A percentile compares a stretch with the other conserved stretches of the same genome.
phyloP scores from a whole-genome alignment of 2,329 filamentous ascomycete species.

The Bimuria novae-zelandiae region DNA sequence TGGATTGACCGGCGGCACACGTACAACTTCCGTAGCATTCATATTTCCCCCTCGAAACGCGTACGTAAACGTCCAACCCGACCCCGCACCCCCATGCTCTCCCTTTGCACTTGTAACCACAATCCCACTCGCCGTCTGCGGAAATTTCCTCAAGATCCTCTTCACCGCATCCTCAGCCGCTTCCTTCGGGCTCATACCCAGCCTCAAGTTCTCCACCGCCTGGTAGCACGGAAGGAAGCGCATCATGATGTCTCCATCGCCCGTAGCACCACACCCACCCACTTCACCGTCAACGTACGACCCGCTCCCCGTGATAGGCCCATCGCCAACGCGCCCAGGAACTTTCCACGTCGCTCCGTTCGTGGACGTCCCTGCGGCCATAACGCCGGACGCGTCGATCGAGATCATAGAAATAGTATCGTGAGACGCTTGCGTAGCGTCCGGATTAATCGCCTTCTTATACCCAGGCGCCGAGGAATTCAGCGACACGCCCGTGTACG shows the following conservation, averaged over 20 bases:
- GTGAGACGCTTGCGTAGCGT: background rate
- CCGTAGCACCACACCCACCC: background rate
- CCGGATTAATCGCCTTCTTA: background rate
- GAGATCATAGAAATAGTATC: conserved; percentile 3
- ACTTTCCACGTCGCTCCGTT: background rate
- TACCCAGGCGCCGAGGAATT: background rate
- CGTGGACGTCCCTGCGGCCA: background rate
- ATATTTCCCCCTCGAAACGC: background rate
- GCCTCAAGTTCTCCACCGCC: background rate
- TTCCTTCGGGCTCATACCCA: background rate
- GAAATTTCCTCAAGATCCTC: background rate
- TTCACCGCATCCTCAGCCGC: background rate
- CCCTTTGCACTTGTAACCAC: background rate
- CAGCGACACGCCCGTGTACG: background rate
- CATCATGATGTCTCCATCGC: conserved; percentile 5
- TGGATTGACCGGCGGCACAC: background rate
- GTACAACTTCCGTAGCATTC: background rate
- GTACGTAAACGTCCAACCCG: conserved; percentile 3
- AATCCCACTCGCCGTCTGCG: background rate
- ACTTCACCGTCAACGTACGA: background rate
- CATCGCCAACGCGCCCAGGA: background rate
- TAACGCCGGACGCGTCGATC: background rate
- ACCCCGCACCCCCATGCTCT: background rate
- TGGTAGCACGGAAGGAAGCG: conserved; percentile 1
- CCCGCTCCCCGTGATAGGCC: background rate